Base-by-base conservation (phyloP, 2,329 filamentous ascomycete genomes). In the Ascochyta viciae-villosae region DNA sequence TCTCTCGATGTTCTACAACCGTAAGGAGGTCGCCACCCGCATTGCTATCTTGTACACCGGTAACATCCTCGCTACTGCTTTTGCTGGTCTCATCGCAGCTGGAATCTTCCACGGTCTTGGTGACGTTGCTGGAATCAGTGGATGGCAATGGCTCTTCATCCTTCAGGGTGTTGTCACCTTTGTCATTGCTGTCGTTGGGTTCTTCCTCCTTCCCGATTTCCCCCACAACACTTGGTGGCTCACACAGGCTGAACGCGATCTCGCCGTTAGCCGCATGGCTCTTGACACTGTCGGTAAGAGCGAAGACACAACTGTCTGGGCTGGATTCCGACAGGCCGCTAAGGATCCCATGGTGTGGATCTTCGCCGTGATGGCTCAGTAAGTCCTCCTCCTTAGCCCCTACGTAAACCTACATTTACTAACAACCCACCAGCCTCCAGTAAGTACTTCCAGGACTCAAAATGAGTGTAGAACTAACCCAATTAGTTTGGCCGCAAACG, bases 71-170 rank as follows among this genome's bases (percentile, higher is more conserved):
- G 88, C 87, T 0, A 88, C 88, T 4, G 89, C 89, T 1, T 91
- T 92, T 66, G 89, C 87, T 0, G 89, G 87, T 31, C 63, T 82
- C n/a, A 79, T 82, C 26, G 79, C 80, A 12, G 80, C 79, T n/a
- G 81, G 88, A 6, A 89, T 92, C 50, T 86, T 84, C 0, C 77
- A 79, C n/a, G 85, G 87, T 45, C 83, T 92, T 79, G 81, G 89
- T 56, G 81, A 84, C 2, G 74, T 75, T 0, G 75, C 74, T 7
- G 87, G 87, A 0, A 75, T 87, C 3, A 75, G 79, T 2, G 86
- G 86, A 4, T 91, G 83, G 88, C 79, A 86, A 12, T 88, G 84
- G 83, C 76, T 89, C 0, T 90, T 90, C 75, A 86, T 91, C 50
- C 86, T 91, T 35, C 88, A 91, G 71, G 89, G 89, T 23, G 78